Base-by-base conservation (phyloP, 352 stramenopile genomes). In the Thalassiosira hispida region DNA sequence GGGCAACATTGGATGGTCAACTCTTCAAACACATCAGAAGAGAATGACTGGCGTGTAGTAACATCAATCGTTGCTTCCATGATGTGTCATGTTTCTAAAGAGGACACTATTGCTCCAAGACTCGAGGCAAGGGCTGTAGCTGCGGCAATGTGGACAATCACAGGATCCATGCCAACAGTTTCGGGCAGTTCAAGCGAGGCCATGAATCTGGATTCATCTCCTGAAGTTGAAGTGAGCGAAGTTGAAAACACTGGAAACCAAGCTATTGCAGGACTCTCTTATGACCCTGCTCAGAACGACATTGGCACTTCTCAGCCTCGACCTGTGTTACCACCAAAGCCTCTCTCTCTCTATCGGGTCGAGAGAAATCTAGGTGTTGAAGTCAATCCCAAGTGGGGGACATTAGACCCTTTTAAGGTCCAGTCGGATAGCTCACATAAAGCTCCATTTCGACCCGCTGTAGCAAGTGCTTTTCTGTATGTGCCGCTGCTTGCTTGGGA, bases 401-500 rank as follows among this genome's bases (percentile, higher is more conserved):
- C 77, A 20, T 74, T 91, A 51, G 67, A 84, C 64, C 89, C 89
- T 11, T 86, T 81, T 40, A 79, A 73, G 22, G 29, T 72, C 11
- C 62, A 79, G 51, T 57, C 23, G 23, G 22, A 66, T 18, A 61
- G 44, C 16, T 61, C 22, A 51, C 29, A 62, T 51, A 65, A 68
- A 31, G 38, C 70, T 9, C 82, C 85, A 16, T 94, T 93, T 68
- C 85, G 90, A 56, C 90, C 87, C 33, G 87, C 75, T 42, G 79
- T 92, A 5, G 87, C 90, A 31, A 87, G 53, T 61, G 82, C 84
- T 9, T 94, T 90, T 70, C 65, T 93, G 2, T 93, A 92, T 63
- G 77, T 86, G n/a, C 90, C 90, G 51, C 31, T 94, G 1, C 73
- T 95, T 40, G 73, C 85, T 27, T 95, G 90, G 90, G 90, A 95